Base-by-base conservation (phyloP, 257 asterid species). In the Solanum pinnatisectum region DNA sequence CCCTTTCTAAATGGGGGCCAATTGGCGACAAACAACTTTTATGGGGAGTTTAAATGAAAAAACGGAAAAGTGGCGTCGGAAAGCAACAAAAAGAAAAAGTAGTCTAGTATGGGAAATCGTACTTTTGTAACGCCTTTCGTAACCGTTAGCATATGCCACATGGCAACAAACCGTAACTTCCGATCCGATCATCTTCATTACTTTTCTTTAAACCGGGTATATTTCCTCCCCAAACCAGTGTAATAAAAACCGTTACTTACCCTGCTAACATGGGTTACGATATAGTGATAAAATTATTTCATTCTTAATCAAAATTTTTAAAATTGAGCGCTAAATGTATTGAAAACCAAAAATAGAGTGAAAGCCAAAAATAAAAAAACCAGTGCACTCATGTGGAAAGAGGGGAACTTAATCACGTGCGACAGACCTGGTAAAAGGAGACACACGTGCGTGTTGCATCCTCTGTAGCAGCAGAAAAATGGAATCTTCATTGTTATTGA, bases 391-490 rank as follows among this genome's bases (percentile, higher is more conserved):
- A 72, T 56, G 92, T 89, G 93, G 68, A 67, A 83, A 71, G 60
- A 23, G 89, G 56, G 88, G 87, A 65, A 83, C 88, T 76, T 91
- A 77, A 71, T 89, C 93, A 91, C 94, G 93, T 92, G 93, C 68
- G 84, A 22, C 40, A 63, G 88, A 87, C 85, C 83, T 30, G 85
- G 84, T 78, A 49, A 42, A 88, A 84, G 84, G 91, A 86, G 91
- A 90, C 94, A 90, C 94, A 94, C 93, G 93, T 91, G 96, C 86
- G 91, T 67, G 35, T 88, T 93, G 94, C 89, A 40, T 89, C 93
- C 92, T 90, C 79, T 49, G 78, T 85, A 16, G 91, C 84, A 88
- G 88, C 94, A 91, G 81, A 85, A 67, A 85, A 63, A 40, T 10
- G 68, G 85, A 82, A 88, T 86, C 90, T 89, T 59, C 8, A 46